These are phyloP conservation scores for Mucor irregularis DNA, from an alignment of 371 early-diverging fungal species.

Conservation along the genomic window DNA sequence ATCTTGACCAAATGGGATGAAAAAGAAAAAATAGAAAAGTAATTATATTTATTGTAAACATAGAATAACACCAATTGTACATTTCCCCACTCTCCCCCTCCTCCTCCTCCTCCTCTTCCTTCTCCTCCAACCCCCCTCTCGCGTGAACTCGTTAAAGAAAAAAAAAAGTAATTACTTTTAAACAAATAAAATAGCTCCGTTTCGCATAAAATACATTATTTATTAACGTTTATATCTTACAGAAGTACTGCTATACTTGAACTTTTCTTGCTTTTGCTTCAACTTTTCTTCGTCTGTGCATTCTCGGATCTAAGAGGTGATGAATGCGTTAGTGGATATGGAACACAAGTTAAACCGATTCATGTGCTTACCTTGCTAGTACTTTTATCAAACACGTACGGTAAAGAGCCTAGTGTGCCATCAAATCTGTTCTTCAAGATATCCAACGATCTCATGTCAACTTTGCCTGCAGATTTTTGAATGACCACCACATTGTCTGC, in stretches of 20 bases:
- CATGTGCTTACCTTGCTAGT: conserved; percentile 49
- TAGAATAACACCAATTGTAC: background rate
- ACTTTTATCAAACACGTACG: conserved; percentile 38
- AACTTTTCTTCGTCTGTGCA: background rate
- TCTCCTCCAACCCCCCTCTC: too few relatives aligned
- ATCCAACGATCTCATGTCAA: conserved; percentile 52
- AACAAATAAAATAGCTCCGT: too few relatives aligned
- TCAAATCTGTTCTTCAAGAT: conserved; percentile 78
- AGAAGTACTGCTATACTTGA: background rate
- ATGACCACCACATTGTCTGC: conserved; percentile 81
- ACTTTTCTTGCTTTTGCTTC: background rate
- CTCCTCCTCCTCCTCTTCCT: too few relatives aligned
- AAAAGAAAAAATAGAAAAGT: background rate
- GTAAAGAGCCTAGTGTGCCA: conserved; percentile 68
- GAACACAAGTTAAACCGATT: too few relatives aligned
- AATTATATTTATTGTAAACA: too few relatives aligned
- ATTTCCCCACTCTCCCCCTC: background rate
- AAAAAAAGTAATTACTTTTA: too few relatives aligned
- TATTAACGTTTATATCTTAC: background rate
- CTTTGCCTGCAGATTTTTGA: conserved; percentile 39
- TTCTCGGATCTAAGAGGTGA: conserved; percentile 5
- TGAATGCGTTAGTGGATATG: too few relatives aligned
- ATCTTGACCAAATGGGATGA: conserved; percentile 4
- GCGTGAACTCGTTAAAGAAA: too few relatives aligned
- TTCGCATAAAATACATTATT: too few relatives aligned